Evolutionary conservation across 148 eudicot genomes (phyloP).

Genomic region (Spergularia marina): DNA sequence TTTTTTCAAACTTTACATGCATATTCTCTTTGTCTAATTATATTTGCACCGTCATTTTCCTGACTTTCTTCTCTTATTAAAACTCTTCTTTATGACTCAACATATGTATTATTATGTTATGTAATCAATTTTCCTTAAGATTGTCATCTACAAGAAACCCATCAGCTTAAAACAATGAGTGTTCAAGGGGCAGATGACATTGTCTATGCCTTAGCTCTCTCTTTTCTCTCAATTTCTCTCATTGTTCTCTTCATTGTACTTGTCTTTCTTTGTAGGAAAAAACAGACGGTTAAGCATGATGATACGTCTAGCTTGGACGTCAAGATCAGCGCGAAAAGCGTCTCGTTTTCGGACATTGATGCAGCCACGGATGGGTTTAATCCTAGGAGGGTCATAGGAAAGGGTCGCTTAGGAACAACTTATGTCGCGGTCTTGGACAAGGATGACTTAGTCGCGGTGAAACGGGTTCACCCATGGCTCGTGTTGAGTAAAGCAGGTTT

Average conservation of each 20-base stretch:
- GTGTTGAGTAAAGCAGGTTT: conserved; percentile 59
- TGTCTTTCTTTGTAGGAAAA: conserved; percentile 41
- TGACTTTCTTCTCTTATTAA: conserved; percentile 6
- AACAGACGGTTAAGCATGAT: neutral
- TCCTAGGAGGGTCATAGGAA: conserved; percentile 54
- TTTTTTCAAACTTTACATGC: conserved; percentile 15
- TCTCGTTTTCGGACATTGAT: conserved; percentile 55
- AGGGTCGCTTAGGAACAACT: conserved; percentile 76
- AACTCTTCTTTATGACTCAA: neutral
- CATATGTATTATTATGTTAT: neutral
- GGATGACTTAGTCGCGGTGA: conserved; percentile 56
- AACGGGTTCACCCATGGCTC: conserved; percentile 65
- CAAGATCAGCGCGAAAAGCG: conserved; percentile 17
- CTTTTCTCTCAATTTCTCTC: conserved; percentile 37
- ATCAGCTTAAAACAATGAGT: conserved; percentile 10
- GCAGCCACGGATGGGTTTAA: conserved; percentile 71
- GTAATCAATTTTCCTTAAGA: neutral
- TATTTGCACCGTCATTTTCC: conserved; percentile 18
- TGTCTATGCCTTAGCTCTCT: conserved; percentile 35
- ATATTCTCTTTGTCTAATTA: conserved; percentile 29
- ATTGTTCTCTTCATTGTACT: conserved; percentile 33
- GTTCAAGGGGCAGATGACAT: conserved; percentile 20
- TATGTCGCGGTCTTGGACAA: conserved; percentile 51
- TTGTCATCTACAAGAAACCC: conserved; percentile 13
- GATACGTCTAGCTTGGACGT: neutral